These are phyloP conservation scores for Zymoseptoria pseudotritici DNA, from an alignment of 2,329 filamentous ascomycete species.

Conservation along the genomic window DNA sequence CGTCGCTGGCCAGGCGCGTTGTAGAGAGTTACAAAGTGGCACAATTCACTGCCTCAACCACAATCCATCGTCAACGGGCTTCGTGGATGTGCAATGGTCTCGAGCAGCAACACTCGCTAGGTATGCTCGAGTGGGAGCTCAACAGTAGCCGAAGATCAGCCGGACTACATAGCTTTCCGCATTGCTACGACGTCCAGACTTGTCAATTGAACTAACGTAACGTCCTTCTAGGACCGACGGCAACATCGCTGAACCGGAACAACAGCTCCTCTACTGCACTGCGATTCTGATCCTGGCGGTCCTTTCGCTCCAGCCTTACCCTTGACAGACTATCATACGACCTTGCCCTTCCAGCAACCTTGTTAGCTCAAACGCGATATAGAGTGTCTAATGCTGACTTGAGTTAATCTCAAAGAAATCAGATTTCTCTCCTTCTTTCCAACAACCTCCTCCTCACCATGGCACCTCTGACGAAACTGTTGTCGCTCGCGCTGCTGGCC, in stretches of 20 bases:
- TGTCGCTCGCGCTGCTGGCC: slow-evolving; percentile 3
- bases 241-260: no score
- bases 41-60: background rate
- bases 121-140: no score
- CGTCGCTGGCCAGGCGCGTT: background rate
- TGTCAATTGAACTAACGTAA: no score
- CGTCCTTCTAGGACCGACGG: no score
- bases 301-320: background rate
- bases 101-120: background rate
- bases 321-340: background rate
- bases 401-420: background rate
- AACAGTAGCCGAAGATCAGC: no score
- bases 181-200: no score
- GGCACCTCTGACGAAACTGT: slow-evolving; percentile 1
- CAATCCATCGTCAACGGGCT: background rate
- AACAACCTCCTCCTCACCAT: background rate
- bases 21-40: background rate
- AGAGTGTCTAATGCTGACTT: background rate
- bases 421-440: background rate
- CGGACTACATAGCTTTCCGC: no score
- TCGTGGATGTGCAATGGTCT: background rate
- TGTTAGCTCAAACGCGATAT: background rate
- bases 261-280: no score
- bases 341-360: background rate
- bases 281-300: no score